A percentile compares a stretch with the other conserved stretches of the same genome.
Conservation (phyloP, 257 asterid genomes). For the Nicotiana otophora region DNA sequence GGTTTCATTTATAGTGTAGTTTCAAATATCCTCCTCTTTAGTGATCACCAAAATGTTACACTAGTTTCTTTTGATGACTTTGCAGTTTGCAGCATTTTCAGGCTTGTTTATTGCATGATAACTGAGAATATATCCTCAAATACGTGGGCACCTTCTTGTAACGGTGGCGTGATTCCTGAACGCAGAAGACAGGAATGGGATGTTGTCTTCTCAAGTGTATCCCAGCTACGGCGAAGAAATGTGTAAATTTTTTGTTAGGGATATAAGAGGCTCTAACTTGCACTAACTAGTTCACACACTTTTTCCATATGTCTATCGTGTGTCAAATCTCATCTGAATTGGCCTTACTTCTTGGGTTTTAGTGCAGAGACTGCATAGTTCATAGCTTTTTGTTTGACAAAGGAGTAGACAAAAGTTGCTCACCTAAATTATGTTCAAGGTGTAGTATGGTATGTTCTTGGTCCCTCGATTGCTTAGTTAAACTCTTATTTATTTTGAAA, state of each 20-base stretch:
- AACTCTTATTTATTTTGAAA: not conserved
- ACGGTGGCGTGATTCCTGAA: conserved; percentile 10
- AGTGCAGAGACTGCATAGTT: not conserved
- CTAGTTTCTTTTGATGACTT: no score
- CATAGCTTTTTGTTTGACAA: not conserved
- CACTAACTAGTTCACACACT: not conserved
- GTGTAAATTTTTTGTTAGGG: not conserved
- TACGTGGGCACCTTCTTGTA: conserved; percentile 15
- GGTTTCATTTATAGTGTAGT: no score
- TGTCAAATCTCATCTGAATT: not conserved
- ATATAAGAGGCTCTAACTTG: not conserved
- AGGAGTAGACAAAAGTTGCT: not conserved
- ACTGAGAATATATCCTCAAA: not conserved
- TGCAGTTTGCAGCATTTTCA: no score
- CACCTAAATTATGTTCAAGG: not conserved
- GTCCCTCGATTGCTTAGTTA: not conserved
- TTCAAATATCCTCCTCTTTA: no score
- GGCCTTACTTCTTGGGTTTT: not conserved
- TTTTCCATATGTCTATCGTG: not conserved
- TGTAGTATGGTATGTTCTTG: not conserved
- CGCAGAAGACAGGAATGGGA: conserved; percentile 20
- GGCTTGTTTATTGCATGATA: no score
- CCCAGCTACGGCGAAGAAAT: conserved; percentile 14
- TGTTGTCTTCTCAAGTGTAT: conserved; percentile 8
- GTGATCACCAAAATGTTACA: no score